Evolutionary conservation across 495 filamentous ascomycete species (phyloP).

Genomic region (Lentithecium fluviatile): DNA sequence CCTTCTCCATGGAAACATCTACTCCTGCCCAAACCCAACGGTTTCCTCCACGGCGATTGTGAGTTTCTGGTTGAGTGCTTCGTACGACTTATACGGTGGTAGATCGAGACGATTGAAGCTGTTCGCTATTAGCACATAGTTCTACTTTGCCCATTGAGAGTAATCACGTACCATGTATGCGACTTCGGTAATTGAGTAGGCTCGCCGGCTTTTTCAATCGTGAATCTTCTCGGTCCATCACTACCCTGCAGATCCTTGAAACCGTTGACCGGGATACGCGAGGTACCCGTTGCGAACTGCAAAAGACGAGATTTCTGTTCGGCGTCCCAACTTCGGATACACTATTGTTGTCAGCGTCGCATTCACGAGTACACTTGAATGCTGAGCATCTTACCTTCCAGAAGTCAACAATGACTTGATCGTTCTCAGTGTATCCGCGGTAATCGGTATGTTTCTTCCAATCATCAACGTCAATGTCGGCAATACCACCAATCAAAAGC

Average conservation of each 20-base stretch:
- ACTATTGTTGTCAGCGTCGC: conserved; percentile 42
- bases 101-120: conserved; percentile 98
- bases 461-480: conserved; percentile 98
- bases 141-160: background rate
- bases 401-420: conserved; percentile 96
- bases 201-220: conserved; percentile 96
- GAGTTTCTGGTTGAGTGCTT: conserved; percentile 81
- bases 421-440: conserved; percentile 95
- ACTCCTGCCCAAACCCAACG: conserved; percentile 98
- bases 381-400: conserved; percentile 70
- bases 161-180: conserved; percentile 83
- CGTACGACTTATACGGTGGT: conserved; percentile 86
- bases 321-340: conserved; percentile 90
- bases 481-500: conserved; percentile 95
- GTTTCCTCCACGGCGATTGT: conserved; percentile 98
- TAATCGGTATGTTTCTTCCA: conserved; percentile 99
- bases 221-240: conserved; percentile 92
- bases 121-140: conserved; percentile 20
- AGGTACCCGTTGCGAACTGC: conserved; percentile 97
- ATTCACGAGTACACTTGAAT: background rate
- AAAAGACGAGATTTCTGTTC: conserved; percentile 96
- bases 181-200: conserved; percentile 87
- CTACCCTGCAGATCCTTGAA: conserved; percentile 99
- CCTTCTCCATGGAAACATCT: conserved; percentile 26
- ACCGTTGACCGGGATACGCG: conserved; percentile 96